Conservation (phyloP, 1,139 yeast species). For the Spathaspora jeffriesii region DNA sequence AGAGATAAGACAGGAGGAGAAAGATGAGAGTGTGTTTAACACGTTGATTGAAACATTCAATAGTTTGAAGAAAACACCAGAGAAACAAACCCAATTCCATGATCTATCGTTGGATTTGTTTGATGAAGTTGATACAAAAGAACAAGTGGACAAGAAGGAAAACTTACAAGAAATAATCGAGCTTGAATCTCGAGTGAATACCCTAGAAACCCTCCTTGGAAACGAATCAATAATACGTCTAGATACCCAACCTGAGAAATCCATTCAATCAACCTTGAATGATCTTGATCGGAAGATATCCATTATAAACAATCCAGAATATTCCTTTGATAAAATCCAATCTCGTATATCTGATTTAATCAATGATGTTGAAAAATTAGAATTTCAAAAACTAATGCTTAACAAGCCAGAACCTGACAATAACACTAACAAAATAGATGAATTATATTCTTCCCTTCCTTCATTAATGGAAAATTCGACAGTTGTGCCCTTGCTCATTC, state of each 20-base stretch:
- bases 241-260: slow-evolving; percentile 15
- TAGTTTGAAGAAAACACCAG: not conserved
- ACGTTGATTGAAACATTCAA: not conserved
- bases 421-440: slow-evolving; percentile 28
- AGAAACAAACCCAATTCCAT: not conserved
- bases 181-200: slow-evolving; percentile 24
- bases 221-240: slow-evolving; percentile 13
- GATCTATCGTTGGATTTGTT: not conserved
- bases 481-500: slow-evolving; percentile 39
- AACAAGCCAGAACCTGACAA: slow-evolving; percentile 5
- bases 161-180: slow-evolving; percentile 3
- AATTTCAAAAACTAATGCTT: slow-evolving; percentile 14
- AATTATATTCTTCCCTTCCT: slow-evolving; percentile 36
- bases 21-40: not conserved
- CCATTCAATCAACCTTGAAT: slow-evolving; percentile 26
- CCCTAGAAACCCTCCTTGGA: slow-evolving; percentile 24
- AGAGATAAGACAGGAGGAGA: slow-evolving; percentile 24
- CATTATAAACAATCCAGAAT: slow-evolving; percentile 38
- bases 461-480: slow-evolving; percentile 32
- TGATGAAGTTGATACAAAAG: not conserved
- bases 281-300: slow-evolving; percentile 39
- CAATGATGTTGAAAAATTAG: slow-evolving; percentile 18
- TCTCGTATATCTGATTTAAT: slow-evolving; percentile 17
- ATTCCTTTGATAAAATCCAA: slow-evolving; percentile 20
- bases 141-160: not conserved